A percentile compares a stretch with the other conserved stretches of the same genome.
Evolutionary conservation across 2,329 filamentous ascomycete genomes (phyloP).

Genomic region (Didymella arachidicola): DNA sequence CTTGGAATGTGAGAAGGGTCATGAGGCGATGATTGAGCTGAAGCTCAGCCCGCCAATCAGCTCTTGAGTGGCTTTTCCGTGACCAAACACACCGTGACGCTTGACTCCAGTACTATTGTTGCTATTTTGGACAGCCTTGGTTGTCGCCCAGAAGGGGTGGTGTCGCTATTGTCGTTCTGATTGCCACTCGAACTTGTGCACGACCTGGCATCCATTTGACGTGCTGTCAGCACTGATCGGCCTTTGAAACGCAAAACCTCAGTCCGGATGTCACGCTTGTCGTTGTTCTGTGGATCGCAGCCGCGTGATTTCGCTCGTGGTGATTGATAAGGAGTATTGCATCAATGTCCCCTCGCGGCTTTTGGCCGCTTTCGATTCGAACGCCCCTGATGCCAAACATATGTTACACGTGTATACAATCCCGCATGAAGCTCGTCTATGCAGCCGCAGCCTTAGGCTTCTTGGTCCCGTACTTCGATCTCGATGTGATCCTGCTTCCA

Average conservation of each 20-base stretch:
- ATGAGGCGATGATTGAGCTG: constrained; percentile 6
- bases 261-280: background rate
- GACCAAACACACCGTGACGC: constrained; percentile 8
- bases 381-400: constrained; percentile 38
- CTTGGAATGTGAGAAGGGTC: constrained; percentile 5
- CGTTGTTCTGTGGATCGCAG: too few relatives aligned
- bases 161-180: background rate
- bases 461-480: constrained; percentile 98
- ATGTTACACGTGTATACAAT: constrained; percentile 40
- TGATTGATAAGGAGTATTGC: background rate
- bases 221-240: background rate
- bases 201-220: background rate
- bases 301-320: background rate
- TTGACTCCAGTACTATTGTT: constrained; percentile 5
- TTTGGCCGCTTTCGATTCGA: constrained; percentile 20
- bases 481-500: constrained; percentile 78
- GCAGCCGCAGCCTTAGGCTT: constrained; percentile 75
- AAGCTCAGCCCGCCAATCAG: constrained; percentile 5
- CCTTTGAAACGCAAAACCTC: background rate
- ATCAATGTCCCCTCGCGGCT: constrained; percentile 4
- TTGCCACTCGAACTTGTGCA: too few relatives aligned
- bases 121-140: constrained; percentile 5
- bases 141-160: background rate
- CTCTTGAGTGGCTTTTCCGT: constrained; percentile 6
- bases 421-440: constrained; percentile 22